Evolutionary conservation across 148 eudicot species (phyloP).

Genomic region (Rhododendron griersonianum): DNA sequence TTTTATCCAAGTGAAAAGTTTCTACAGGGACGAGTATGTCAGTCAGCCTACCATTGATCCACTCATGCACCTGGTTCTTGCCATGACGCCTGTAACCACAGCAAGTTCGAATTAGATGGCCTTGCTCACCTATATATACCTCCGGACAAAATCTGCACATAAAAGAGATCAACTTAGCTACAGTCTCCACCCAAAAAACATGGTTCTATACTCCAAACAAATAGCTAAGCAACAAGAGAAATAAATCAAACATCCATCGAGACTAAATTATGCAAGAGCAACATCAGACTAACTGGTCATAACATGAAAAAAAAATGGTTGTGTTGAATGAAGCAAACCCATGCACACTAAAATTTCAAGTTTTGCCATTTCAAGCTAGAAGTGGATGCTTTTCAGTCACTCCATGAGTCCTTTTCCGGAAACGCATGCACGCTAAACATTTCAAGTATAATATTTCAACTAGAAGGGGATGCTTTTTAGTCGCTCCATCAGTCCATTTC

Average conservation of each 20-base stretch:
- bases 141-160: conserved; percentile 77
- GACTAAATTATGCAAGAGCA: background rate
- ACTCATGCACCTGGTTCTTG: conserved; percentile 57
- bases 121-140: conserved; percentile 81
- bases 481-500: background rate
- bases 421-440: background rate
- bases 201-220: background rate
- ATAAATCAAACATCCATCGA: background rate
- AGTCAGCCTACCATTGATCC: conserved; percentile 52
- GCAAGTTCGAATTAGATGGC: conserved; percentile 72
- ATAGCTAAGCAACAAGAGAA: background rate
- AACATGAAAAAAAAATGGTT: background rate
- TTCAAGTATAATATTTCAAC: background rate
- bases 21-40: conserved; percentile 75
- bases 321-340: background rate
- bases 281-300: background rate
- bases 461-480: background rate
- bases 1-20: conserved; percentile 57
- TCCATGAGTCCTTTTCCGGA: background rate
- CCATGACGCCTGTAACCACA: conserved; percentile 45
- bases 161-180: background rate
- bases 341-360: background rate
- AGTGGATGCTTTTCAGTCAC: background rate
- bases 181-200: background rate
- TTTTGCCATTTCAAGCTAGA: background rate